Conservation (phyloP, 345 rosid species). For the Dimocarpus longan region DNA sequence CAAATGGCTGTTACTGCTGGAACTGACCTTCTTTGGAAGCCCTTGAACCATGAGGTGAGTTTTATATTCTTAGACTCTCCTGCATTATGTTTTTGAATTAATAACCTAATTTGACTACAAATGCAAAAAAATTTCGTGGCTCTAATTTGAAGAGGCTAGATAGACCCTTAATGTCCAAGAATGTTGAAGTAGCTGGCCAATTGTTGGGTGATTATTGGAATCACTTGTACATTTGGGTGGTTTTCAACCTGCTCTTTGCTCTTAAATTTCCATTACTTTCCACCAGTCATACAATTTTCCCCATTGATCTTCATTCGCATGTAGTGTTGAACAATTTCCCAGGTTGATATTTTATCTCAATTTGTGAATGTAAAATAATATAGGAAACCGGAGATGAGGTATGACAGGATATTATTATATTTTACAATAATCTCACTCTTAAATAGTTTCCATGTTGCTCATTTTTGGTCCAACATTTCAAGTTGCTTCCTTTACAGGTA, state of each 20-base stretch:
- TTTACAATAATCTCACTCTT: background rate
- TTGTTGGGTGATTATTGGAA: background rate
- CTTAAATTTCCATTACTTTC: background rate
- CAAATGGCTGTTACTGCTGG: conserved; percentile 95
- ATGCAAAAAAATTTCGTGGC: background rate
- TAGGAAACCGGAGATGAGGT: background rate
- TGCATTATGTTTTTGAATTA: background rate
- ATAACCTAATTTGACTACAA: background rate
- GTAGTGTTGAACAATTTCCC: background rate
- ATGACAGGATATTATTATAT: background rate
- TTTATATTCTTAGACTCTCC: conserved; percentile 4
- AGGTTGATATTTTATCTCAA: background rate
- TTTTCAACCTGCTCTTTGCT: background rate
- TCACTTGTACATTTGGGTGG: background rate
- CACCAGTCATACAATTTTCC: background rate
- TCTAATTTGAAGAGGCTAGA: background rate
- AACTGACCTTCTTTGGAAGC: conserved; percentile 89
- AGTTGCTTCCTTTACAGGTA: background rate
- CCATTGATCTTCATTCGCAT: background rate
- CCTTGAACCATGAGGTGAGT: conserved; percentile 87
- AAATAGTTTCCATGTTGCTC: background rate
- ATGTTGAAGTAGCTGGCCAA: background rate
- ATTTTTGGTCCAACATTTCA: background rate
- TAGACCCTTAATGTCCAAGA: background rate
- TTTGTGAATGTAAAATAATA: background rate